Conservation (phyloP, 2,329 filamentous ascomycete species). For the Claviceps lovelessii region DNA sequence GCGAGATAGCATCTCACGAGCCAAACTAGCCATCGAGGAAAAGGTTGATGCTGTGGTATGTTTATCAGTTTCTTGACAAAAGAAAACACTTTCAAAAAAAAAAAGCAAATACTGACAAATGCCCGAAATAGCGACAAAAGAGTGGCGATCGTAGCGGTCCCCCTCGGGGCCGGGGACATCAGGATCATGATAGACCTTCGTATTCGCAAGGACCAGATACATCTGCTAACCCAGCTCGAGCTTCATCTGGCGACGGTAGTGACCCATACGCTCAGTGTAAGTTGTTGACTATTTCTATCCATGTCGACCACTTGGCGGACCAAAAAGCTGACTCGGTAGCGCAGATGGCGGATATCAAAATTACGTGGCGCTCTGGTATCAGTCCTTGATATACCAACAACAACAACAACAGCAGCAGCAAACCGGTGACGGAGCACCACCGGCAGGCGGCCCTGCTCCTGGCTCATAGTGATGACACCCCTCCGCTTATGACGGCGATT, state of each 20-base stretch:
- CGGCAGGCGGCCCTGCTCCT: constrained; percentile 21
- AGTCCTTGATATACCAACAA: constrained; percentile 40
- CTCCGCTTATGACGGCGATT: constrained; percentile 2
- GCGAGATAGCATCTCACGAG: constrained; percentile 61
- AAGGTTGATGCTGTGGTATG: constrained; percentile 82
- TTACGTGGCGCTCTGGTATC: constrained; percentile 70
- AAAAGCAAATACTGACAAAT: background rate
- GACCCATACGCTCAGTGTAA: constrained; percentile 66
- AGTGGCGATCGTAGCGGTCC: constrained; percentile 30
- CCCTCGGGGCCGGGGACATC: constrained; percentile 28
- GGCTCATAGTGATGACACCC: constrained; percentile 22
- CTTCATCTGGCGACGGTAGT: constrained; percentile 34
- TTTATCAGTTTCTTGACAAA: constrained; percentile 10
- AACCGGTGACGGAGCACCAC: constrained; percentile 21
- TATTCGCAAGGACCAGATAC: constrained; percentile 33
- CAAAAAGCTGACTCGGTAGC: constrained; percentile 8
- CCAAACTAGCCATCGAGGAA: constrained; percentile 75
- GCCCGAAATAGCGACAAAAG: constrained; percentile 34
- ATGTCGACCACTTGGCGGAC: background rate
- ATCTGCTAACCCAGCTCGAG: constrained; percentile 28
- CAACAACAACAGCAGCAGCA: constrained; percentile 25
- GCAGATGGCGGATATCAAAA: constrained; percentile 68
- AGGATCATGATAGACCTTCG: constrained; percentile 40
- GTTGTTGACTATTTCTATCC: constrained; percentile 11
- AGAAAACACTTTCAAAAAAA: background rate